Percentiles rank a stretch among this genome's conserved stretches.
Evolutionary conservation across 2,329 filamentous ascomycete species (phyloP).

Genomic region (Cyanodermella asteris): DNA sequence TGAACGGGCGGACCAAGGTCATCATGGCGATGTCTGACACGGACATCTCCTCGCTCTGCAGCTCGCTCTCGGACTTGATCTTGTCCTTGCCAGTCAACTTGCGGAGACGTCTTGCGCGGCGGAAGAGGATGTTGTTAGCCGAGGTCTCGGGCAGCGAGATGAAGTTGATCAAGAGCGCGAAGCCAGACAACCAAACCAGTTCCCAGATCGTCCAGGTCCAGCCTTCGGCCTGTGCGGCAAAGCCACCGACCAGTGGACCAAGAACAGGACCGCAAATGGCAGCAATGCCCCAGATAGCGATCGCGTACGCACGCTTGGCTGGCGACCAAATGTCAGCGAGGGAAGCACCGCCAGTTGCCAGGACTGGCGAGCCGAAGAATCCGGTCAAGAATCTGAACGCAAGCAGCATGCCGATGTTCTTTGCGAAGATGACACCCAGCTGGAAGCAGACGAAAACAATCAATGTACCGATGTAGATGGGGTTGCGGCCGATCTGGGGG

Average conservation of each 20-base stretch:
- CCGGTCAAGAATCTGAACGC: slow-evolving; percentile 30
- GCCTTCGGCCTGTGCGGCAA: slow-evolving; percentile 16
- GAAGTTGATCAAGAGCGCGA: slow-evolving; percentile 18
- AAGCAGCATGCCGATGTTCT: slow-evolving; percentile 30
- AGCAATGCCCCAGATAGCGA: slow-evolving; percentile 19
- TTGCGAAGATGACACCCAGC: slow-evolving; percentile 11
- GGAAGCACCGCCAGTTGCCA: slow-evolving; percentile 24
- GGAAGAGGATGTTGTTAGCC: slow-evolving; percentile 19
- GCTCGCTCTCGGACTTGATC: slow-evolving; percentile 19
- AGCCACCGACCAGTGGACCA: slow-evolving; percentile 22
- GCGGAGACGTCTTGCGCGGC: slow-evolving; percentile 18
- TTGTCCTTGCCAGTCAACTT: slow-evolving; percentile 18
- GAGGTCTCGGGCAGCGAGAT: slow-evolving; percentile 20
- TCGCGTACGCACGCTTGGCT: slow-evolving; percentile 16
- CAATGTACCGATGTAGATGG: slow-evolving; percentile 27
- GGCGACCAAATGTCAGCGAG: slow-evolving; percentile 22
- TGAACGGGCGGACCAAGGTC: slow-evolving; percentile 20
- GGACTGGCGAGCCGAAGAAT: slow-evolving; percentile 24
- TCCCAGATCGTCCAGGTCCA: slow-evolving; percentile 8
- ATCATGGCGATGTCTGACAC: slow-evolving; percentile 13
- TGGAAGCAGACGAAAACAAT: slow-evolving; percentile 26
- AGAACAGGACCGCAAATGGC: slow-evolving; percentile 21
- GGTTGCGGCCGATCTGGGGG: slow-evolving; percentile 26
- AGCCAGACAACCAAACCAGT: slow-evolving; percentile 13
- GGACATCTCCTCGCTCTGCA: slow-evolving; percentile 16